Evolutionary conservation across 139 green algal species (phyloP).

Genomic region (Micractinium conductrix): DNA sequence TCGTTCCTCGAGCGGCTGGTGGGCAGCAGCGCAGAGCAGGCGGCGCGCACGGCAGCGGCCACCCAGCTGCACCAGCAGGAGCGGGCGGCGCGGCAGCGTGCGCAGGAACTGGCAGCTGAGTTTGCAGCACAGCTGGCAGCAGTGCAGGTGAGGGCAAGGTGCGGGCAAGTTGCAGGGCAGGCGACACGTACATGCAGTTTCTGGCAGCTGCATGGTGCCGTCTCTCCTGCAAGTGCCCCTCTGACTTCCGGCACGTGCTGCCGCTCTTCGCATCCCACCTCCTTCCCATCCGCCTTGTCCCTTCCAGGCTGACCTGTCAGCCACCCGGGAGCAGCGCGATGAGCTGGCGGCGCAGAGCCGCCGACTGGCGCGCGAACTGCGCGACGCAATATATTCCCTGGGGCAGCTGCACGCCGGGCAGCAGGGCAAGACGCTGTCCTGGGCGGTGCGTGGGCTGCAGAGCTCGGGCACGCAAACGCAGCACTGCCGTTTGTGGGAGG

Average conservation of each 20-base stretch:
- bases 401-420: neutral
- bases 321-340: neutral
- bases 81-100: slow-evolving; percentile 11
- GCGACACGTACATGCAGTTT: neutral
- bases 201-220: neutral
- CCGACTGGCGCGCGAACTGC: neutral
- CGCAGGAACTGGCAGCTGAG: neutral
- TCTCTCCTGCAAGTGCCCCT: neutral
- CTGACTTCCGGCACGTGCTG: neutral
- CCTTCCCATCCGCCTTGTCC: neutral
- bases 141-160: neutral
- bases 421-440: neutral
- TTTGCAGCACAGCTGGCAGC: neutral
- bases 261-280: neutral
- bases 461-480: slow-evolving; percentile 8
- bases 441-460: neutral
- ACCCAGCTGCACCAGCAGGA: slow-evolving; percentile 4
- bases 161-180: neutral
- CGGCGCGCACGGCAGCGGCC: neutral
- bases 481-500: slow-evolving; percentile 29
- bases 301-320: neutral
- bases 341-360: neutral
- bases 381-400: slow-evolving; percentile 6
- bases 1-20: neutral
- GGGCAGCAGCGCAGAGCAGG: neutral